phyloP scores from a whole-genome alignment of 2,329 filamentous ascomycete species.

The Fusarium aywerte region DNA sequence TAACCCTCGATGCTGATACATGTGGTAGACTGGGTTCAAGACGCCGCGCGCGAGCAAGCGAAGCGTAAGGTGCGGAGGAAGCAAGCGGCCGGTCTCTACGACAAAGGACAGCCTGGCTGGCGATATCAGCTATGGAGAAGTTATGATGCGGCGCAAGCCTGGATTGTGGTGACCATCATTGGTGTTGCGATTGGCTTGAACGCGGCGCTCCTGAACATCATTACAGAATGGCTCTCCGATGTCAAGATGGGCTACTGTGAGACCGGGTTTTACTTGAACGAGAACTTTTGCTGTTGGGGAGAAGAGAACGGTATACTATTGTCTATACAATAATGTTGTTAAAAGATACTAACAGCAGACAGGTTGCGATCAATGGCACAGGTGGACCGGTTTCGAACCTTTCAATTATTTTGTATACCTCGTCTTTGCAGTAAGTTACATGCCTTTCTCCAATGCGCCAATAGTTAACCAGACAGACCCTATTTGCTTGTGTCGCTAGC shows the following conservation, averaged over 20 bases:
- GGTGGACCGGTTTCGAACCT: slow-evolving; percentile 82
- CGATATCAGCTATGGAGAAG: slow-evolving; percentile 82
- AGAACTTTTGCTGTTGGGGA: slow-evolving; percentile 98
- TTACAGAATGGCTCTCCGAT: slow-evolving; percentile 96
- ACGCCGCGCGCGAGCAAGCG: slow-evolving; percentile 89
- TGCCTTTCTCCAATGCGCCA: background rate
- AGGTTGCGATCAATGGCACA: slow-evolving; percentile 89
- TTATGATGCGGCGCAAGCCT: slow-evolving; percentile 96
- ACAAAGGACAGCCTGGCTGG: slow-evolving; percentile 78
- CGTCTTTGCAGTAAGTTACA: slow-evolving; percentile 74
- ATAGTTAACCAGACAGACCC: slow-evolving; percentile 59
- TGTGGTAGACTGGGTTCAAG: slow-evolving; percentile 89
- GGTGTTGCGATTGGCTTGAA: slow-evolving; percentile 93
- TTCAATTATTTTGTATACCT: slow-evolving; percentile 92
- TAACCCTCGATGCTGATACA: slow-evolving; percentile 47
- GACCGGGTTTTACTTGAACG: slow-evolving; percentile 96
- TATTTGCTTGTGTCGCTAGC: slow-evolving; percentile 85
- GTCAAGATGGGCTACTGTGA: slow-evolving; percentile 96
- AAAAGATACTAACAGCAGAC: slow-evolving; percentile 17
- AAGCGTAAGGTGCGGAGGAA: slow-evolving; percentile 80
- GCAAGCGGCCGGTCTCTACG: slow-evolving; percentile 77
- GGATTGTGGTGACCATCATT: slow-evolving; percentile 96
- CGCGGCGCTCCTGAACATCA: slow-evolving; percentile 91
- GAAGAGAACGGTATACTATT: slow-evolving; percentile 76
- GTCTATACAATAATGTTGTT: background rate